These are phyloP conservation scores for Penicillium digitatum DNA, from an alignment of 2,329 filamentous ascomycete species.

Conservation along the genomic window DNA sequence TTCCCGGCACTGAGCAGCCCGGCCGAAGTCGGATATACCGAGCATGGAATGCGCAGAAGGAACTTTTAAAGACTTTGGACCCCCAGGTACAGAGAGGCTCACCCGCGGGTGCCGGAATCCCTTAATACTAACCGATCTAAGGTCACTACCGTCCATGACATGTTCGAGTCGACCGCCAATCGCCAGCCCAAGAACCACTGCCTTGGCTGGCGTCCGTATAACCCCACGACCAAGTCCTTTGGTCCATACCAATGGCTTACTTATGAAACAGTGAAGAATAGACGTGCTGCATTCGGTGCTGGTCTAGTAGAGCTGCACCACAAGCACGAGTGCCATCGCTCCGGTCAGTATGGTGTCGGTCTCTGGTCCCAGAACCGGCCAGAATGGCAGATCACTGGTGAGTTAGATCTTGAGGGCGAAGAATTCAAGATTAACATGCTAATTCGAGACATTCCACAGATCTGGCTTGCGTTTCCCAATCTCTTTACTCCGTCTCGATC, in stretches of 20 bases:
- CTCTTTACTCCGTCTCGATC: constrained; percentile 83
- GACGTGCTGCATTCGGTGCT: constrained; percentile 78
- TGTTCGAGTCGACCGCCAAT: constrained; percentile 67
- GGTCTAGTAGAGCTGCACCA: constrained; percentile 80
- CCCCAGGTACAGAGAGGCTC: constrained; percentile 50
- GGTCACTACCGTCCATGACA: constrained; percentile 69
- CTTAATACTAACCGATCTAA: constrained; percentile 6
- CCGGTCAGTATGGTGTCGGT: constrained; percentile 67
- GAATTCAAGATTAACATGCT: background rate
- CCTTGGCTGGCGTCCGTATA: constrained; percentile 76
- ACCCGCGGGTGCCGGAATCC: background rate
- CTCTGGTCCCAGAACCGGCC: constrained; percentile 84
- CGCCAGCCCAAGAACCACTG: constrained; percentile 65
- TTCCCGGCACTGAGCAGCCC: constrained; percentile 70
- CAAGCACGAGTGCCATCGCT: constrained; percentile 61
- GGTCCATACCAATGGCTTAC: constrained; percentile 78
- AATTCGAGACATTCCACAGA: constrained; percentile 50
- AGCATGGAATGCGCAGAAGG: constrained; percentile 72
- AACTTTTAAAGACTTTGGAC: constrained; percentile 67
- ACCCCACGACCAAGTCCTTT: constrained; percentile 67
- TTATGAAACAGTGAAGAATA: constrained; percentile 72
- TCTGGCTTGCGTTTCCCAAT: constrained; percentile 80
- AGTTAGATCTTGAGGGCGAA: constrained; percentile 18
- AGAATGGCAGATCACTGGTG: constrained; percentile 81
- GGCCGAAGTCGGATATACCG: constrained; percentile 75